phyloP scores from a whole-genome alignment of 1,139 yeast genomes.

The Ashbya aceris region DNA sequence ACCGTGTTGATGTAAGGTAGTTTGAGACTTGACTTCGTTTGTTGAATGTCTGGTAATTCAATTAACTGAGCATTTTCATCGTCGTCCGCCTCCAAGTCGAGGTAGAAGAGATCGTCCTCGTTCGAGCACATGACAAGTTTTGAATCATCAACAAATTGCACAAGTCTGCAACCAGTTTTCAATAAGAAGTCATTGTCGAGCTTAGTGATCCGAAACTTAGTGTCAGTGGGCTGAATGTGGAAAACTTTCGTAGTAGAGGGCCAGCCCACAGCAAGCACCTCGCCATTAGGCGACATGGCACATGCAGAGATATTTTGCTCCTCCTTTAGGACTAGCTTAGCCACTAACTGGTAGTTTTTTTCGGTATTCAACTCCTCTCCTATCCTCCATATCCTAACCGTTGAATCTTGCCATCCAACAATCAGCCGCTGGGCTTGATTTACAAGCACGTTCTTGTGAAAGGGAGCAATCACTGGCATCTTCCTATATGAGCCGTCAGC shows the following conservation, averaged over 20 bases:
- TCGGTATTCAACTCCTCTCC: constrained; percentile 24
- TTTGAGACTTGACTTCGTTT: constrained; percentile 25
- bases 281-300: constrained; percentile 57
- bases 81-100: constrained; percentile 37
- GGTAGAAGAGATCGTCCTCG: constrained; percentile 52
- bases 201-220: constrained; percentile 44
- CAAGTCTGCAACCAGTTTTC: constrained; percentile 47
- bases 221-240: constrained; percentile 36
- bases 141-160: constrained; percentile 37
- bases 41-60: constrained; percentile 31
- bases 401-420: constrained; percentile 75
- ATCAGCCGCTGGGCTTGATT: constrained; percentile 44
- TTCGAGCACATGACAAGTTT: constrained; percentile 51
- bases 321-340: constrained; percentile 59
- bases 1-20: constrained; percentile 38
- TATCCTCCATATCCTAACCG: constrained; percentile 72
- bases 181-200: constrained; percentile 38
- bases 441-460: constrained; percentile 46
- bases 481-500: constrained; percentile 68
- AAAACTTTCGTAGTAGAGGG: constrained; percentile 62
- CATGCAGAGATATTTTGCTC: constrained; percentile 76
- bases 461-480: constrained; percentile 54
- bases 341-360: constrained; percentile 37
- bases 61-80: constrained; percentile 35
- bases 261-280: constrained; percentile 63